Conservation (phyloP, 129 eudicot species). For the Kitagawia praeruptora region DNA sequence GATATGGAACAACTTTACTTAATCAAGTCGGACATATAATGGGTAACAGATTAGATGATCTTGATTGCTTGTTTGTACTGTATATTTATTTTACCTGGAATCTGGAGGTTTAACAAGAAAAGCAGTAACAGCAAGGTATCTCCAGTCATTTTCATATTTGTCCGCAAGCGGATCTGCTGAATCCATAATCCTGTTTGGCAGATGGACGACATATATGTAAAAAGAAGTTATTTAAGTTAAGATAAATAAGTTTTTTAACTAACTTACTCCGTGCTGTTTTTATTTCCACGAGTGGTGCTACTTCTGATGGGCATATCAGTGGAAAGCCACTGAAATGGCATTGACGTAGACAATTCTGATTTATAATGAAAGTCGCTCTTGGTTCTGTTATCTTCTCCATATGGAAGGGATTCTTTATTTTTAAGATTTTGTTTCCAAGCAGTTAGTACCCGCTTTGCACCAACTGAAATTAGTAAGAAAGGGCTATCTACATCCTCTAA, state of each 20-base stretch:
- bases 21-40: background rate
- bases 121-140: conserved; percentile 87
- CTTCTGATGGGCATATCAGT: conserved; percentile 72
- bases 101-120: conserved; percentile 63
- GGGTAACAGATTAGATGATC: conserved; percentile 1
- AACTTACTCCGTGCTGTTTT: conserved; percentile 20
- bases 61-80: conserved; percentile 8
- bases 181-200: conserved; percentile 15
- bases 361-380: conserved; percentile 13
- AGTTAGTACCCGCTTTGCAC: conserved; percentile 92
- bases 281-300: conserved; percentile 26
- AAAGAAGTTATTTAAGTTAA: conserved; percentile 6
- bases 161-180: conserved; percentile 25
- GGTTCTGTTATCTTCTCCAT: conserved; percentile 6
- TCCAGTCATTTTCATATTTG: conserved; percentile 86
- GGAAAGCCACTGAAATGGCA: conserved; percentile 91
- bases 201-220: conserved; percentile 16
- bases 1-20: conserved; percentile 13
- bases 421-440: conserved; percentile 60
- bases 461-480: conserved; percentile 77
- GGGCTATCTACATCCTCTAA: conserved; percentile 41
- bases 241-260: conserved; percentile 17
- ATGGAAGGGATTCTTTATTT: conserved; percentile 11
- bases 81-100: conserved; percentile 52
- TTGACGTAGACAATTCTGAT: conserved; percentile 25